phyloP scores from a whole-genome alignment of 2,329 filamentous ascomycete genomes.

The Helicocarpus griseus region DNA sequence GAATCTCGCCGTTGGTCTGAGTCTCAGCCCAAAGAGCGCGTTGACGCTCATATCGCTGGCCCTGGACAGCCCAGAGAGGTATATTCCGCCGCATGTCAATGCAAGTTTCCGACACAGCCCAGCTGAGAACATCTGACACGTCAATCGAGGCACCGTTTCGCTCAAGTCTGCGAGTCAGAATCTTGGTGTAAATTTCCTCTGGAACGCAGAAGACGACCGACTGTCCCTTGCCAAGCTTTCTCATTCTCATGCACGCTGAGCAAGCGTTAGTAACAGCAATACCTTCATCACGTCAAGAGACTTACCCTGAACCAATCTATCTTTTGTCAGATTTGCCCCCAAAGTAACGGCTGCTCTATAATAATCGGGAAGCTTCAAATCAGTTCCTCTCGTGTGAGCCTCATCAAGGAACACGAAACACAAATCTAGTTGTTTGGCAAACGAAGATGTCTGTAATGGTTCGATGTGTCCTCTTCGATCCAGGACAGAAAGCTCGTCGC shows the following conservation, averaged over 20 bases:
- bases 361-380: conserved; percentile 49
- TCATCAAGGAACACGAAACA: conserved; percentile 64
- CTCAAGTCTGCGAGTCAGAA: conserved; percentile 24
- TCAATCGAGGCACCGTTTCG: conserved; percentile 22
- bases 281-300: conserved; percentile 45
- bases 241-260: conserved; percentile 58
- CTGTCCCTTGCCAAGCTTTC: conserved; percentile 56
- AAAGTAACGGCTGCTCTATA: conserved; percentile 60
- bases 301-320: conserved; percentile 57
- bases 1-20: conserved; percentile 6
- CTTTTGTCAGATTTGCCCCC: conserved; percentile 56
- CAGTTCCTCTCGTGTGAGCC: conserved; percentile 59
- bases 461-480: conserved; percentile 20
- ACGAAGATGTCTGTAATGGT: conserved; percentile 49
- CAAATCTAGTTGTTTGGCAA: conserved; percentile 42
- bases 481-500: conserved; percentile 23
- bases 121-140: conserved; percentile 47
- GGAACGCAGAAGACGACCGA: conserved; percentile 51
- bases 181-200: conserved; percentile 47
- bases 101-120: conserved; percentile 49
- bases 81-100: conserved; percentile 40
- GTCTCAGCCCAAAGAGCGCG: conserved; percentile 6
- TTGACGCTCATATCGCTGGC: not conserved
- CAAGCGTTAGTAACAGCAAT: conserved; percentile 26
- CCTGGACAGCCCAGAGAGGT: conserved; percentile 53